Evolutionary conservation across 108 stramenopile genomes (phyloP).

Genomic region (Poteriospumella lacustris): DNA sequence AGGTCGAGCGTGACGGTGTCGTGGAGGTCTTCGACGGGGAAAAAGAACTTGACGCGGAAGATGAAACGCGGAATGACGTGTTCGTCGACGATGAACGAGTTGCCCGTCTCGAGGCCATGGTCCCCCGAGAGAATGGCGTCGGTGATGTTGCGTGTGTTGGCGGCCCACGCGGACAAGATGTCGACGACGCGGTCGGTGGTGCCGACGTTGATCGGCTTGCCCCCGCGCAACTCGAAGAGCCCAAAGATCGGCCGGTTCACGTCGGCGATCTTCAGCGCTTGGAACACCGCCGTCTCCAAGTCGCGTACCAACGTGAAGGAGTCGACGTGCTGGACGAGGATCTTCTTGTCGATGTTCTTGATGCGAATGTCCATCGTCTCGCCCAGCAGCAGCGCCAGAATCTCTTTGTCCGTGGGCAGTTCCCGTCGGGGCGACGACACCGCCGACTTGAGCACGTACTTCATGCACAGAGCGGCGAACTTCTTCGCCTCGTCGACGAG

Average conservation of each 20-base stretch:
- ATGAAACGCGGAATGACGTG: not conserved
- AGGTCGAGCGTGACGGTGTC: not conserved
- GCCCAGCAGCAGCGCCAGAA: too few species aligned
- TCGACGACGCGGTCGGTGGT: not conserved
- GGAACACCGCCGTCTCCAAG: too few species aligned
- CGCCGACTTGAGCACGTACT: not conserved
- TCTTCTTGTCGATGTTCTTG: too few species aligned
- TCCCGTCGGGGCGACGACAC: not conserved
- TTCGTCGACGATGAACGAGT: not conserved
- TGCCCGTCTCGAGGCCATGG: not conserved
- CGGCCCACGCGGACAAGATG: not conserved
- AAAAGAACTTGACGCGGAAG: not conserved
- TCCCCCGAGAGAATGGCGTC: not conserved
- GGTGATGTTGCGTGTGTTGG: not conserved
- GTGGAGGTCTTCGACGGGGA: not conserved
- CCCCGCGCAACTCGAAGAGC: too few species aligned
- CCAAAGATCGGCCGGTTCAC: too few species aligned
- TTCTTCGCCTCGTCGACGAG: not conserved
- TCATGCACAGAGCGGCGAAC: not conserved
- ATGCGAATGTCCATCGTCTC: too few species aligned
- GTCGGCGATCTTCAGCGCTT: too few species aligned
- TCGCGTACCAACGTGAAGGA: too few species aligned
- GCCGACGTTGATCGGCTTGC: too few species aligned
- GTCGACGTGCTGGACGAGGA: too few species aligned
- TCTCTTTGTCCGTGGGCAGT: not conserved